These are phyloP conservation scores for Medicago arabica DNA, from an alignment of 306 rosid species.

Conservation along the genomic window DNA sequence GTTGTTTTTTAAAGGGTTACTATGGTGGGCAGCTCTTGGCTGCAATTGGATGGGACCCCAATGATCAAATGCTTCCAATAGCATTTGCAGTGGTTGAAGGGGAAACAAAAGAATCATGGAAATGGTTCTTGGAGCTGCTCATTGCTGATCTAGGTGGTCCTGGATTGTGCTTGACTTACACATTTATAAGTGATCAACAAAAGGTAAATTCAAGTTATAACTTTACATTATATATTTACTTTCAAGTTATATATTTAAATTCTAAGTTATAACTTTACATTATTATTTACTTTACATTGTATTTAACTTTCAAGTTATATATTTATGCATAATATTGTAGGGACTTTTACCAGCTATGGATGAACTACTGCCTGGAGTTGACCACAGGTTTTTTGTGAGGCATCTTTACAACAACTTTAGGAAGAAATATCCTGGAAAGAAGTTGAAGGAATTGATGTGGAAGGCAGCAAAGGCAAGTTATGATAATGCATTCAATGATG, in stretches of 20 bases:
- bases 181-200: background rate
- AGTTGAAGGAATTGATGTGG: background rate
- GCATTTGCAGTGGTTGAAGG: no score
- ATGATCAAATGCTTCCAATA: no score
- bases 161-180: background rate
- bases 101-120: no score
- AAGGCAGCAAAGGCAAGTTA: background rate
- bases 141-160: background rate
- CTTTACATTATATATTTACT: no score
- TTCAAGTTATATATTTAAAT: no score
- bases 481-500: background rate
- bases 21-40: no score
- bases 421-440: background rate
- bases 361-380: background rate
- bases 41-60: no score
- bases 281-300: no score
- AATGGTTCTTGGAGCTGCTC: no score
- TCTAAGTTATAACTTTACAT: no score
- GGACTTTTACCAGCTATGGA: background rate
- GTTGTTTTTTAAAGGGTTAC: no score
- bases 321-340: background rate
- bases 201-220: background rate
- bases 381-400: background rate
- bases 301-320: no score
- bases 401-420: background rate